Evolutionary conservation across 306 rosid species (phyloP).

Genomic region (Sicyos edulis): DNA sequence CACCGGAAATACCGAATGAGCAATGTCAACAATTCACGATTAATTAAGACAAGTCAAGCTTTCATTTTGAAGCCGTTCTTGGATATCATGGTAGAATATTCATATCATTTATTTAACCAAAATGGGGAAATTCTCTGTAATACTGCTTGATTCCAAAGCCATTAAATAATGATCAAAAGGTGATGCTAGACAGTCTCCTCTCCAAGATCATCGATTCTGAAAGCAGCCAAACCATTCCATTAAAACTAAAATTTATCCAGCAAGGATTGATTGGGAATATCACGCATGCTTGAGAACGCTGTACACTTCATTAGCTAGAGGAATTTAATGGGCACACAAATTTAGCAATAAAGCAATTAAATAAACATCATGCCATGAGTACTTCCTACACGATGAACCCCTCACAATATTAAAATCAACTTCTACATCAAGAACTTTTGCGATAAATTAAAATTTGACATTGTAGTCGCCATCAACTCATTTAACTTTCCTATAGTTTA

Average conservation of each 20-base stretch:
- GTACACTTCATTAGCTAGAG: not conserved
- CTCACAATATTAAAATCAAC: not conserved
- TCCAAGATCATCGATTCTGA: constrained; percentile 4
- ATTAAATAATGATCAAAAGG: not conserved
- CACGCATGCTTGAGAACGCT: not conserved
- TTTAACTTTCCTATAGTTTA: not conserved
- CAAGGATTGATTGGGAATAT: not conserved
- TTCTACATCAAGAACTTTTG: not conserved
- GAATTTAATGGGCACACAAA: not conserved
- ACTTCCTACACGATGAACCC: not conserved
- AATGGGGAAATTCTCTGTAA: not conserved
- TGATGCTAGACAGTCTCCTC: not conserved
- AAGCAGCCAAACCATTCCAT: not conserved
- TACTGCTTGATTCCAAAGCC: not conserved
- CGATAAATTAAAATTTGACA: not conserved
- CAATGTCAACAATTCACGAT: too few relatives aligned
- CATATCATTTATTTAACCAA: not conserved
- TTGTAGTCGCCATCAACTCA: not conserved
- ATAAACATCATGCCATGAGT: not conserved
- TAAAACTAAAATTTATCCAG: not conserved
- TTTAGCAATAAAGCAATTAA: not conserved
- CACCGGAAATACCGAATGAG: too few relatives aligned
- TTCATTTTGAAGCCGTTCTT: too few relatives aligned
- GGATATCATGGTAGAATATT: too few relatives aligned
- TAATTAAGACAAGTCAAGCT: too few relatives aligned